Percentiles rank a stretch among this genome's conserved stretches.
phyloP scores from a whole-genome alignment of 208 protist genomes.

The Borovskyia barvae region DNA sequence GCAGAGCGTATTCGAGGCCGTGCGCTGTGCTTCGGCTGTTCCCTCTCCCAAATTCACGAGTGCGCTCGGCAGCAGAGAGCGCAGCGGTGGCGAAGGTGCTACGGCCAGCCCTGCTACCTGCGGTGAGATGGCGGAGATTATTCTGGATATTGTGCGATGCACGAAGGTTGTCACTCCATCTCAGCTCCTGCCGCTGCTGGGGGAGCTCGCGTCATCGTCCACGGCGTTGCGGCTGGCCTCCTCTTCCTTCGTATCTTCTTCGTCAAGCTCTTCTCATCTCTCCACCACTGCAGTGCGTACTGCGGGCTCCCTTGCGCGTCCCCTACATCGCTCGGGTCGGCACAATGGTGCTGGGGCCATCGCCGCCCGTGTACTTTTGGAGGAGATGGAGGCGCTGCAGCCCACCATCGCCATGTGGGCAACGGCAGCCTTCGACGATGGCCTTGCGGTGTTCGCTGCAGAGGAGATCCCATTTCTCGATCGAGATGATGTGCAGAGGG shows the following conservation, averaged over 20 bases:
- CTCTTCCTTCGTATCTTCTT: neutral
- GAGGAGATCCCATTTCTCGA: slow-evolving; percentile 2
- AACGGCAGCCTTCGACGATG: slow-evolving; percentile 31
- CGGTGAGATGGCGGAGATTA: slow-evolving; percentile 54
- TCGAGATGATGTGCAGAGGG: neutral
- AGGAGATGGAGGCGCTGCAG: slow-evolving; percentile 41
- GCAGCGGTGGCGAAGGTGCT: neutral
- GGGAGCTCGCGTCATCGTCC: slow-evolving; percentile 39
- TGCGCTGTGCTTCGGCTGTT: slow-evolving; percentile 22
- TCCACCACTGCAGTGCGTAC: neutral
- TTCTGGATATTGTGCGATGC: slow-evolving; percentile 43
- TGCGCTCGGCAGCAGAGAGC: neutral
- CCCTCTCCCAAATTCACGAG: neutral
- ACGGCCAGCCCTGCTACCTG: slow-evolving; percentile 27
- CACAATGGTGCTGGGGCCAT: slow-evolving; percentile 37
- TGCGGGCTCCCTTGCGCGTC: neutral
- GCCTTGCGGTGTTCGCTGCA: slow-evolving; percentile 32
- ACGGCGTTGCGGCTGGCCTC: slow-evolving; percentile 17
- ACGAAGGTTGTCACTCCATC: slow-evolving; percentile 42
- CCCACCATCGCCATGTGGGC: slow-evolving; percentile 45
- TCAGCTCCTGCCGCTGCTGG: slow-evolving; percentile 51
- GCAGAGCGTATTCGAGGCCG: slow-evolving; percentile 34
- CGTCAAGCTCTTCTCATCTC: neutral
- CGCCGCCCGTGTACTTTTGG: slow-evolving; percentile 49
- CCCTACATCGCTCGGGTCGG: neutral